Conservation (phyloP, 1,284 basidiomycete species). For the Trichosporon asahii region DNA sequence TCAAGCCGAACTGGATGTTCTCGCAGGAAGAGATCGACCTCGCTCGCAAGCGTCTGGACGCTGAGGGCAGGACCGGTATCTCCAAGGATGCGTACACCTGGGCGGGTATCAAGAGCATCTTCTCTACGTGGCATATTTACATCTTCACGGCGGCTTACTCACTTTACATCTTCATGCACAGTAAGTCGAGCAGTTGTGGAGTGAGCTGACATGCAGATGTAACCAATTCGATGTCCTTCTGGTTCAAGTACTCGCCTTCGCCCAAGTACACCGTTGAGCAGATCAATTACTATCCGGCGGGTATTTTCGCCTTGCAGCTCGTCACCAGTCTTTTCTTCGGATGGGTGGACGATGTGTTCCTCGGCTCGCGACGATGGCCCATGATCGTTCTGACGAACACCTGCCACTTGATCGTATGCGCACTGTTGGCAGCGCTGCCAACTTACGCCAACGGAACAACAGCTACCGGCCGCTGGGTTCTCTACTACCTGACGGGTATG, state of each 20-base stretch:
- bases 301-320: conserved; percentile 35
- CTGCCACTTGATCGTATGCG: neutral
- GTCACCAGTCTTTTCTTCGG: conserved; percentile 26
- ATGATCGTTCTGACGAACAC: neutral
- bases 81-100: conserved; percentile 23
- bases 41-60: conserved; percentile 26
- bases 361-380: neutral
- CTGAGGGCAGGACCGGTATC: conserved; percentile 22
- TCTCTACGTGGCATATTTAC: conserved; percentile 32
- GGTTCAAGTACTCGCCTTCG: conserved; percentile 26
- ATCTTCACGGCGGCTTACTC: conserved; percentile 37
- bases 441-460: neutral
- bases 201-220: conserved; percentile 34
- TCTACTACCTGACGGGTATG: neutral
- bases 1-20: neutral
- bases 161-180: neutral
- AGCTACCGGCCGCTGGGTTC: neutral
- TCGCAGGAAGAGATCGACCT: conserved; percentile 26
- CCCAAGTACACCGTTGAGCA: conserved; percentile 14
- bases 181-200: conserved; percentile 27
- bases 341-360: neutral
- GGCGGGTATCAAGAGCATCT: conserved; percentile 24
- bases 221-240: conserved; percentile 34
- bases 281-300: conserved; percentile 41
- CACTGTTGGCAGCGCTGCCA: neutral